Conservation (phyloP, 2,329 filamentous ascomycete species). For the Pseudocercospora macadamiae region DNA sequence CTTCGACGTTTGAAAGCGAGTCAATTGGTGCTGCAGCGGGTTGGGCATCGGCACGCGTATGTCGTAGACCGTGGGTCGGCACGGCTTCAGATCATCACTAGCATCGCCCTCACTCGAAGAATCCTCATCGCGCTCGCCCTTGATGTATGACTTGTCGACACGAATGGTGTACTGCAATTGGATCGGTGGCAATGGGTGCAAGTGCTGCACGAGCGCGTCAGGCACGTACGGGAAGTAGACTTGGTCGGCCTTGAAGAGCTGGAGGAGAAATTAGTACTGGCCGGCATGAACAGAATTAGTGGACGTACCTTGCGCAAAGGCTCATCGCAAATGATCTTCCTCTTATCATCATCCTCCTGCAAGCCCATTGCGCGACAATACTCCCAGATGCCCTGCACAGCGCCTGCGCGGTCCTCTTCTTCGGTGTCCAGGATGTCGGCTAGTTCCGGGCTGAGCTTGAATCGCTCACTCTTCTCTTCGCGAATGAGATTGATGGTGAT, state of each 20-base stretch:
- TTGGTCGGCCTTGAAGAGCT: slow-evolving; percentile 73
- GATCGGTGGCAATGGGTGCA: slow-evolving; percentile 78
- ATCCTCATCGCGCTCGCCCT: slow-evolving; percentile 67
- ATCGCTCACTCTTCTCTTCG: slow-evolving; percentile 85
- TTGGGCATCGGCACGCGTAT: slow-evolving; percentile 81
- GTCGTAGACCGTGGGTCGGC: slow-evolving; percentile 84
- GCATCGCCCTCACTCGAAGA: slow-evolving; percentile 44
- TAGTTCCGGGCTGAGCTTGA: slow-evolving; percentile 74
- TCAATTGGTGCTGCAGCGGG: slow-evolving; percentile 71
- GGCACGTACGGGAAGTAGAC: slow-evolving; percentile 86
- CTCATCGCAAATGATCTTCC: slow-evolving; percentile 88
- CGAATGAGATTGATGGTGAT: slow-evolving; percentile 83
- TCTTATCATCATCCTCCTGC: slow-evolving; percentile 93
- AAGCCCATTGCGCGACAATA: slow-evolving; percentile 85
- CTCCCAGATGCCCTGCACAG: slow-evolving; percentile 91
- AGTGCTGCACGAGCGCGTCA: slow-evolving; percentile 71
- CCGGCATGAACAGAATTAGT: neutral
- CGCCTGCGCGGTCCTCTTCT: slow-evolving; percentile 84
- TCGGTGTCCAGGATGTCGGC: slow-evolving; percentile 83
- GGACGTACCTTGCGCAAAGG: slow-evolving; percentile 70
- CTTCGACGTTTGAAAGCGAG: slow-evolving; percentile 43
- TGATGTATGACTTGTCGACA: slow-evolving; percentile 66
- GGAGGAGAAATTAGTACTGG: slow-evolving; percentile 18
- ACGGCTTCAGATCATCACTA: slow-evolving; percentile 39
- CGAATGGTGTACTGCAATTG: slow-evolving; percentile 90